Conservation (phyloP, 306 rosid species). For the Comarum palustre region DNA sequence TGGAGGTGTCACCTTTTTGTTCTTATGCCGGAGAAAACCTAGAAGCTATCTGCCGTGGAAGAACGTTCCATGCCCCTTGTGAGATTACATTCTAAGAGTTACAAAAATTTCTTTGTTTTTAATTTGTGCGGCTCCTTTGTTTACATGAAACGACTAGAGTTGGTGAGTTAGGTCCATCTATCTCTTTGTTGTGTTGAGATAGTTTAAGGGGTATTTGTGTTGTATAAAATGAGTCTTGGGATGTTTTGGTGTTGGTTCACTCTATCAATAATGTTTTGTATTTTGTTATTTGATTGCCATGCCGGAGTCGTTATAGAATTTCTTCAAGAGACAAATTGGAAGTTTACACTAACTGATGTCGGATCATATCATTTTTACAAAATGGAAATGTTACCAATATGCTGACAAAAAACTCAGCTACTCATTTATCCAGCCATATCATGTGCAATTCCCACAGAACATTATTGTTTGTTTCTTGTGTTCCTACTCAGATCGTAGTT, state of each 20-base stretch:
- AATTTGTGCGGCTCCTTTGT: slow-evolving; percentile 34
- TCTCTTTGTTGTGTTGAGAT: slow-evolving; percentile 26
- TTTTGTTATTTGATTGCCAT: neutral
- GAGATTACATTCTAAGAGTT: slow-evolving; percentile 68
- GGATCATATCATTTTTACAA: neutral
- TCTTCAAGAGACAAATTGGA: neutral
- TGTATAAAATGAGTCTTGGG: slow-evolving; percentile 8
- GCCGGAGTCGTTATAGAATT: neutral
- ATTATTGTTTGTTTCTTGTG: neutral
- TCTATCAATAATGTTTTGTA: neutral
- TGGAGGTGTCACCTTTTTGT: slow-evolving; percentile 93
- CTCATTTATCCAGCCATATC: neutral
- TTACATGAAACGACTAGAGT: slow-evolving; percentile 18
- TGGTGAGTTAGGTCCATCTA: slow-evolving; percentile 25
- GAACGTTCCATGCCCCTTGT: slow-evolving; percentile 98
- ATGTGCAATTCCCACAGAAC: neutral
- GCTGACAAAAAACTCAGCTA: neutral
- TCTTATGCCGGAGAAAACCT: slow-evolving; percentile 95
- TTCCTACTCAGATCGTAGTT: neutral
- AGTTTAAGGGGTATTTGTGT: slow-evolving; percentile 9
- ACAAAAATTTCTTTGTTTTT: neutral
- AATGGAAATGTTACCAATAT: neutral
- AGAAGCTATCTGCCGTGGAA: slow-evolving; percentile 90
- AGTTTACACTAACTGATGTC: neutral
- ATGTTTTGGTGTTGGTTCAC: slow-evolving; percentile 1